These are phyloP conservation scores for Isatis tinctoria DNA, from an alignment of 345 rosid genomes.

Conservation along the genomic window DNA sequence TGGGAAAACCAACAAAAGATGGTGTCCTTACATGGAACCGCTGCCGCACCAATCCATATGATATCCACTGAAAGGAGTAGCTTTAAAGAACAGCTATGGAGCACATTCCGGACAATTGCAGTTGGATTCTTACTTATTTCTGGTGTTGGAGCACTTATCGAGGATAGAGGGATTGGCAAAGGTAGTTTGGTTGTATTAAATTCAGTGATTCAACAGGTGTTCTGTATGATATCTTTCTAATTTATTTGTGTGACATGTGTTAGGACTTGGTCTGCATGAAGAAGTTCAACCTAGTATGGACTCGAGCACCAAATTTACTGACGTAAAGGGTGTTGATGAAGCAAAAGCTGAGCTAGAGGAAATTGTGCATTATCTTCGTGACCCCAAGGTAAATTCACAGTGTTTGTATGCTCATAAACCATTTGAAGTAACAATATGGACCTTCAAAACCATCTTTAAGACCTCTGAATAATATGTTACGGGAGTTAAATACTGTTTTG, in stretches of 20 bases:
- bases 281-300: slow-evolving; percentile 97
- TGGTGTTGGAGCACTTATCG: slow-evolving; percentile 87
- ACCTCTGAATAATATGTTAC: too few relatives aligned
- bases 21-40: slow-evolving; percentile 79
- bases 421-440: not conserved
- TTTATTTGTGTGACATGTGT: not conserved
- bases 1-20: slow-evolving; percentile 64
- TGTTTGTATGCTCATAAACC: not conserved
- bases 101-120: slow-evolving; percentile 69
- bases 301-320: slow-evolving; percentile 82
- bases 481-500: not conserved
- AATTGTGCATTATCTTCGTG: slow-evolving; percentile 94
- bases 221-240: not conserved
- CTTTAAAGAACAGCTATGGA: slow-evolving; percentile 94
- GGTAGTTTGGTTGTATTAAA: slow-evolving; percentile 40
- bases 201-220: not conserved
- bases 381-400: slow-evolving; percentile 68
- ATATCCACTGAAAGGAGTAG: slow-evolving; percentile 73
- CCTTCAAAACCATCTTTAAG: too few relatives aligned
- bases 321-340: slow-evolving; percentile 97
- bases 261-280: slow-evolving; percentile 90
- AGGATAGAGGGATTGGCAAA: slow-evolving; percentile 88
- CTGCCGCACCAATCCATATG: slow-evolving; percentile 82
- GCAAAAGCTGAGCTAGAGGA: slow-evolving; percentile 95
- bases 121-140: slow-evolving; percentile 79